These are phyloP conservation scores for Thelephora terrestris DNA, from an alignment of 1,284 basidiomycete species.

Conservation along the genomic window DNA sequence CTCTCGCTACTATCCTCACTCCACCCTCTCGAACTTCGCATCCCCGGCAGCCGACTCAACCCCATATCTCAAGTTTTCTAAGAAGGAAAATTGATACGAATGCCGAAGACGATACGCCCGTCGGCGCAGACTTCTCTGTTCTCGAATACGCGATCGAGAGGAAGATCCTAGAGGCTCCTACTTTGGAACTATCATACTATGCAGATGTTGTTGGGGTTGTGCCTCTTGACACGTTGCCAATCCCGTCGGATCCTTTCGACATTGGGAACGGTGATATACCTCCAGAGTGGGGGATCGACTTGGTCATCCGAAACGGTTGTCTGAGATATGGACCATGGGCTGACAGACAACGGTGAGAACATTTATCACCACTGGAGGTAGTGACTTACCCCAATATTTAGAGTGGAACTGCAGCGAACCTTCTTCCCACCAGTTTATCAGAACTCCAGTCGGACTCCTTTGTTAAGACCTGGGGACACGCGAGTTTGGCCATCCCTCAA, in stretches of 20 bases:
- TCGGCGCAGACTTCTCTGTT: conserved; percentile 42
- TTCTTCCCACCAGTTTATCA: conserved; percentile 80
- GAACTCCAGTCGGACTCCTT: conserved; percentile 44
- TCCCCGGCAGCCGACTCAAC: conserved; percentile 9
- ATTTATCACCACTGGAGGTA: not conserved
- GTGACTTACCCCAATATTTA: conserved; percentile 18
- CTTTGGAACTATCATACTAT: conserved; percentile 76
- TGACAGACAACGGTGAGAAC: conserved; percentile 70
- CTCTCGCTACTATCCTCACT: conserved; percentile 32
- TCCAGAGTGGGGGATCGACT: conserved; percentile 89
- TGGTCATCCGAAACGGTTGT: conserved; percentile 65
- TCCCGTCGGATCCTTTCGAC: conserved; percentile 40
- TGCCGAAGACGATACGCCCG: conserved; percentile 40
- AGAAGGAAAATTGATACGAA: conserved; percentile 31
- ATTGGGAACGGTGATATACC: conserved; percentile 79
- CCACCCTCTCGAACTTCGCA: conserved; percentile 2
- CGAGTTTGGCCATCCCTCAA: conserved; percentile 75
- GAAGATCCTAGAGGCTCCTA: conserved; percentile 67
- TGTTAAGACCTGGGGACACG: conserved; percentile 63
- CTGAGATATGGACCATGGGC: conserved; percentile 91
- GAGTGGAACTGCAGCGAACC: conserved; percentile 63
- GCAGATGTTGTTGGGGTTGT: conserved; percentile 67
- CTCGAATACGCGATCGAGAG: conserved; percentile 83
- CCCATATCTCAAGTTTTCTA: conserved; percentile 13
- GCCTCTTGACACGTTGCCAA: conserved; percentile 29